Conservation (phyloP, 441 rosid species). For the Aleurites moluccanus region DNA sequence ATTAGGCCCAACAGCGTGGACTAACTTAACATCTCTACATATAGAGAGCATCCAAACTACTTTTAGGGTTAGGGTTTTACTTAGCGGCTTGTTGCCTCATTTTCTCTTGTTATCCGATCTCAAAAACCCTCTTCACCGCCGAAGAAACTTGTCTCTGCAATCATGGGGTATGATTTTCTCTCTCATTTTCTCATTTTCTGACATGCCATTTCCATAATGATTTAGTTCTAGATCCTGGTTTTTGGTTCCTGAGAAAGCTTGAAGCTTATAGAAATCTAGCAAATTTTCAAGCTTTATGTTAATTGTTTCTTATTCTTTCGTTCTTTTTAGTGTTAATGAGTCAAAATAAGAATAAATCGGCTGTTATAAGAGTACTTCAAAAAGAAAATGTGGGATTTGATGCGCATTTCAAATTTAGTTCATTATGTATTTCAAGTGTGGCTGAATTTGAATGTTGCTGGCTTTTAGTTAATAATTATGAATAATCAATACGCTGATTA, state of each 20-base stretch:
- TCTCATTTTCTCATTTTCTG: neutral
- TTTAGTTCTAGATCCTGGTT: neutral
- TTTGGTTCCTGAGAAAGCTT: neutral
- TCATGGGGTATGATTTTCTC: slow-evolving; percentile 29
- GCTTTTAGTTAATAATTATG: neutral
- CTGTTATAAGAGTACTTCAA: neutral
- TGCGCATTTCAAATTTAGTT: neutral
- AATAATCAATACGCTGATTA: too few relatives aligned
- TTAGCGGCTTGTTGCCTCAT: neutral
- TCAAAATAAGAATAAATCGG: neutral
- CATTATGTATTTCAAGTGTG: neutral
- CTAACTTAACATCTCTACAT: neutral
- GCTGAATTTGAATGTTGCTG: neutral
- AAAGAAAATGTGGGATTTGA: neutral
- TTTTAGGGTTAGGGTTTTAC: slow-evolving; percentile 22
- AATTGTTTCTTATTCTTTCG: neutral
- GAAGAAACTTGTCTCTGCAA: slow-evolving; percentile 7
- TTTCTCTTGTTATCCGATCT: neutral
- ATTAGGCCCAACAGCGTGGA: neutral
- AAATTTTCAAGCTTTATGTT: neutral
- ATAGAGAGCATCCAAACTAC: neutral
- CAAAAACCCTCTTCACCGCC: slow-evolving; percentile 17
- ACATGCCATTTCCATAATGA: neutral
- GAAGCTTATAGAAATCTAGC: neutral
- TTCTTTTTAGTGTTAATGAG: neutral